Evolutionary conservation across 805 yeast genomes (phyloP).

Genomic region (Starmerella vaccinii): DNA sequence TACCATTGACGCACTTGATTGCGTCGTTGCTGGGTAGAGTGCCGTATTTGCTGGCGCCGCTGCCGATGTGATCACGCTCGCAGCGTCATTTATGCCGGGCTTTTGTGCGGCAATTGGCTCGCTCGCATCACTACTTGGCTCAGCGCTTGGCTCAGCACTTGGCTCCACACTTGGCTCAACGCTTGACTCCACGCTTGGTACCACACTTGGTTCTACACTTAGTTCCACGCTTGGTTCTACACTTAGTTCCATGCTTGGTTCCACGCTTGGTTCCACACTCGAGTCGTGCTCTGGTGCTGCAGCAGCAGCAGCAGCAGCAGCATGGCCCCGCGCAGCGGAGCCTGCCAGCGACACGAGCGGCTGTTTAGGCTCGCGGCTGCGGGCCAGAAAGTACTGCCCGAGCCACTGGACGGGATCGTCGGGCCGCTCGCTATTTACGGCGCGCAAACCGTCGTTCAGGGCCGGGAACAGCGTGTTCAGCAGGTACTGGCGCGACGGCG

Average conservation of each 20-base stretch:
- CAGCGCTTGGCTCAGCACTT: background rate
- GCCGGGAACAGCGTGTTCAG: conserved; percentile 55
- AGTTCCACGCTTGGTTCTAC: background rate
- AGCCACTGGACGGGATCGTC: conserved; percentile 23
- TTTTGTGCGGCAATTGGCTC: too few relatives aligned
- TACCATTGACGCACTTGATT: too few relatives aligned
- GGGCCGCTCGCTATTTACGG: conserved; percentile 37
- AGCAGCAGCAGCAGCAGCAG: too few relatives aligned
- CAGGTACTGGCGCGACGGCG: conserved; percentile 58
- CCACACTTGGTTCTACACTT: background rate
- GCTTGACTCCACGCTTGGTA: background rate
- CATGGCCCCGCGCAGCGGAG: background rate
- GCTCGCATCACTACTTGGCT: background rate
- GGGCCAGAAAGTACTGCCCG: conserved; percentile 21
- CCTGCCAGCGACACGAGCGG: background rate
- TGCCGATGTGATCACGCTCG: too few relatives aligned
- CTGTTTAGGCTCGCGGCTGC: conserved; percentile 1
- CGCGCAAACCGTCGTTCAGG: conserved; percentile 52
- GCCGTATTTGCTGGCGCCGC: too few relatives aligned
- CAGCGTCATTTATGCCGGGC: too few relatives aligned
- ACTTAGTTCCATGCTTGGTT: background rate
- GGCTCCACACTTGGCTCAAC: background rate
- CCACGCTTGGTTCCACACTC: background rate
- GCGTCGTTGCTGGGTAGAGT: too few relatives aligned
- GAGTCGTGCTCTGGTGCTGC: background rate